Conservation (phyloP, 1,139 yeast genomes). For the Suzukiozyma palmioleophila region DNA sequence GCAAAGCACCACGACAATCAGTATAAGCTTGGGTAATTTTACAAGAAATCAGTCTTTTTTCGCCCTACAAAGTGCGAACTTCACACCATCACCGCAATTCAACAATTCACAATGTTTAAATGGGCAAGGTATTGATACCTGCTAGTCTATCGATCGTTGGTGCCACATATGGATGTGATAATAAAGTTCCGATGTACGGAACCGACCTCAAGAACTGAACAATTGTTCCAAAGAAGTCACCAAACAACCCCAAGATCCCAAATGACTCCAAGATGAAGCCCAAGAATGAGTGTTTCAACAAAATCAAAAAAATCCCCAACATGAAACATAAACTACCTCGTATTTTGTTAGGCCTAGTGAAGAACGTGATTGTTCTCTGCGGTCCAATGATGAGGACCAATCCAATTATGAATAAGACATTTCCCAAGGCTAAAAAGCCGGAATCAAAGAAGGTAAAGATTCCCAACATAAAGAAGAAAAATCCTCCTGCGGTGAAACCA, state of each 20-base stretch:
- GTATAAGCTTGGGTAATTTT: too few species aligned
- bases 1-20: too few species aligned
- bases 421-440: constrained; percentile 85
- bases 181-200: constrained; percentile 82
- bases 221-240: constrained; percentile 87
- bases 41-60: too few species aligned
- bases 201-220: constrained; percentile 84
- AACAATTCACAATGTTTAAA: constrained; percentile 13
- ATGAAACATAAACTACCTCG: constrained; percentile 81
- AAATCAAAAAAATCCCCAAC: constrained; percentile 69
- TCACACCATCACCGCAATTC: neutral
- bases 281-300: constrained; percentile 70
- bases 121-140: constrained; percentile 44
- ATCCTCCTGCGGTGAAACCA: constrained; percentile 86
- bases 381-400: constrained; percentile 83
- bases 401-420: constrained; percentile 77
- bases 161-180: constrained; percentile 78
- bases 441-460: constrained; percentile 84
- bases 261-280: constrained; percentile 84
- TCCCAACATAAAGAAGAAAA: constrained; percentile 76
- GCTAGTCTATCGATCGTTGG: constrained; percentile 57
- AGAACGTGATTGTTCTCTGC: constrained; percentile 75
- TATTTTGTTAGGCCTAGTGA: constrained; percentile 80
- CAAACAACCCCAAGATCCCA: constrained; percentile 87
- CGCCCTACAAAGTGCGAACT: too few species aligned